phyloP scores from a whole-genome alignment of 805 yeast species.

The Henningerozyma blattae region DNA sequence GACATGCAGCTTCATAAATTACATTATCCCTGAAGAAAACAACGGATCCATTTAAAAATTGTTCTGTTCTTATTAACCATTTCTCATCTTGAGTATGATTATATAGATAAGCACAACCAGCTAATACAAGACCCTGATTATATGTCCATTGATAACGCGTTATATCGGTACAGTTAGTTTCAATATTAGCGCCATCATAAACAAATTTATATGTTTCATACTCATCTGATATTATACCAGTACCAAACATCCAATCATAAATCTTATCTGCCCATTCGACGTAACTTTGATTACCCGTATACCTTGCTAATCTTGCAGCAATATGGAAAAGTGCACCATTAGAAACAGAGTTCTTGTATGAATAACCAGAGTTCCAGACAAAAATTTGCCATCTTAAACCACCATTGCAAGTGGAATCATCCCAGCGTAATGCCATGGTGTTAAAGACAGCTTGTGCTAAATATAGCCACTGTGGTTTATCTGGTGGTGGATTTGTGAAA shows the following conservation, averaged over 20 bases:
- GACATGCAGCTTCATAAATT: conserved; percentile 81
- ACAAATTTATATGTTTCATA: conserved; percentile 26
- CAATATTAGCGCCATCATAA: conserved; percentile 57
- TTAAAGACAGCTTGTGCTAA: conserved; percentile 84
- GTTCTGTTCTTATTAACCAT: conserved; percentile 55
- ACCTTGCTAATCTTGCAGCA: conserved; percentile 79
- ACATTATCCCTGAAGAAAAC: conserved; percentile 46
- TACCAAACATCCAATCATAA: conserved; percentile 69
- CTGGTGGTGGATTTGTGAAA: conserved; percentile 55
- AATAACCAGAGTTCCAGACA: conserved; percentile 87
- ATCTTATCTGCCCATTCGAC: conserved; percentile 61
- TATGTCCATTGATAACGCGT: conserved; percentile 70
- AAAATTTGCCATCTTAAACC: conserved; percentile 96
- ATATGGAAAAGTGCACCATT: conserved; percentile 82
- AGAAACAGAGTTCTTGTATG: conserved; percentile 84
- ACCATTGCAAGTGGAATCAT: conserved; percentile 56
- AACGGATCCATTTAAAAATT: conserved; percentile 40
- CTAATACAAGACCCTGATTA: conserved; percentile 66
- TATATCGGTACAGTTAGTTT: conserved; percentile 47
- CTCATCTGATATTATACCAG: conserved; percentile 31
- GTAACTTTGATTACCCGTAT: conserved; percentile 63
- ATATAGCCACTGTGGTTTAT: conserved; percentile 62
- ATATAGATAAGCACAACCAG: conserved; percentile 74
- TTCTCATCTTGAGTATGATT: conserved; percentile 51
- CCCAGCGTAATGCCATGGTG: conserved; percentile 89